Base-by-base conservation (phyloP, 1,284 basidiomycete genomes). In the Pseudozyma sp. region DNA sequence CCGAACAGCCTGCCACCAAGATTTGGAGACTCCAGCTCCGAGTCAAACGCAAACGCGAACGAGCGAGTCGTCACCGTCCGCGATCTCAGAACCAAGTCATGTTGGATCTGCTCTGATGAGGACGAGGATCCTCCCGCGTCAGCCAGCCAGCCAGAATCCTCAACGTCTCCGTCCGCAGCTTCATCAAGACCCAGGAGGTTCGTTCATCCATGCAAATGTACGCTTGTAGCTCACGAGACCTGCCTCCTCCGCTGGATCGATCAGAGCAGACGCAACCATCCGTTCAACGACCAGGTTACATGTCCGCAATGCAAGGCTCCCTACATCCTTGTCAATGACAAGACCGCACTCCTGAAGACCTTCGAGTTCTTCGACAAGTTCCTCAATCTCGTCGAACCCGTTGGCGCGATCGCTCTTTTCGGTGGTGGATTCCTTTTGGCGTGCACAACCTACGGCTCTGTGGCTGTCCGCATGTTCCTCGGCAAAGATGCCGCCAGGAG, bases 91-190 rank as follows among this genome's bases (percentile, higher is more conserved):
- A 66, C 70, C 52, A 75, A 74, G 35, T 54, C 51, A 3, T 82
- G 80, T 44, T 82, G 80, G 80, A 81, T 82, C 58, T 82, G 80
- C 48, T 70, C 76, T 14, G 79, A 81, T 14, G 77, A 77, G 5
- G 80, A 82, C 21, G 74, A 76, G 35, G 80, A 79, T 34, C 42
- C 60, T 38, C 25, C 43, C 21, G n/a, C 51, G 6, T 5, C 39
- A 9, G 13, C 21, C 1, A 47, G 48, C 35, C n/a, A 34, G 13
- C 35, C 63, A 5, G n/a, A 51, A 10, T 54, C 64, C 12, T 0
- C 42, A 1, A 11, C 35, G 1, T 31, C 57, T 9, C 48, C 38
- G 5, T 48, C 59, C 34, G 25, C 48, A 5, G 8, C 56, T 14
- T 9, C 45, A 13, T 42, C 54, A 7, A 52, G 58, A 18, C 58